Conservation (phyloP, 2,329 filamentous ascomycete species). For the Penicillium sp. region DNA sequence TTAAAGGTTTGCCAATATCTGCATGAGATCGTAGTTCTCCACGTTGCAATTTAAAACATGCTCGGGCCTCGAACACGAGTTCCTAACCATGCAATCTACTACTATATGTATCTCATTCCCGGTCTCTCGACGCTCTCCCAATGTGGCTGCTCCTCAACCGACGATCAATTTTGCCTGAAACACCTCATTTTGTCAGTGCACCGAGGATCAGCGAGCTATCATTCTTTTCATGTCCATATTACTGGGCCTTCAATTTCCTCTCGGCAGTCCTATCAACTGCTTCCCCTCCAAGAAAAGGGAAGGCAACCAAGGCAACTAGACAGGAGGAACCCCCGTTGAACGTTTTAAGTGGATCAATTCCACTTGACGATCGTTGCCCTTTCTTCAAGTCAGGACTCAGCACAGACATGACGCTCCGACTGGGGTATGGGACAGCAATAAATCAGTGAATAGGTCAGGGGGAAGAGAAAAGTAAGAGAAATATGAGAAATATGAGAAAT, state of each 20-base stretch:
- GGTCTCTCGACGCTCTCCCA: background rate
- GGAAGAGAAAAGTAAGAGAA: too few species aligned
- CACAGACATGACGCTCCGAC: too few species aligned
- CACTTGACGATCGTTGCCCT: conserved; percentile 8
- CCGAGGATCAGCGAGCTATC: conserved; percentile 16
- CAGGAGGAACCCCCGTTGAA: background rate
- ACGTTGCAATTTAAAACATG: background rate
- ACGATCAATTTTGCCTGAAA: conserved; percentile 20
- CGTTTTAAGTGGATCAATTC: background rate
- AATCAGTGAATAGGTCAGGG: too few species aligned
- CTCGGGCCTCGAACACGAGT: conserved; percentile 2
- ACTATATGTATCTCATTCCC: too few species aligned
- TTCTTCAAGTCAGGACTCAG: too few species aligned
- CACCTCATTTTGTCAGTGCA: conserved; percentile 12
- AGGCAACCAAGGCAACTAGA: background rate
- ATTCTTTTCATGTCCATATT: conserved; percentile 2
- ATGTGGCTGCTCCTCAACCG: background rate
- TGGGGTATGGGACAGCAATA: too few species aligned
- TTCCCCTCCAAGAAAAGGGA: too few species aligned
- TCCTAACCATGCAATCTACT: background rate
- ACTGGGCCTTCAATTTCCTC: background rate
- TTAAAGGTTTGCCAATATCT: background rate
- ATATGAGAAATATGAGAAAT: too few species aligned
- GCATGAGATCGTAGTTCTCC: background rate
- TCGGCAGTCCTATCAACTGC: too few species aligned